phyloP scores from a whole-genome alignment of 1,284 basidiomycete genomes.

The Athelia psychrophila region DNA sequence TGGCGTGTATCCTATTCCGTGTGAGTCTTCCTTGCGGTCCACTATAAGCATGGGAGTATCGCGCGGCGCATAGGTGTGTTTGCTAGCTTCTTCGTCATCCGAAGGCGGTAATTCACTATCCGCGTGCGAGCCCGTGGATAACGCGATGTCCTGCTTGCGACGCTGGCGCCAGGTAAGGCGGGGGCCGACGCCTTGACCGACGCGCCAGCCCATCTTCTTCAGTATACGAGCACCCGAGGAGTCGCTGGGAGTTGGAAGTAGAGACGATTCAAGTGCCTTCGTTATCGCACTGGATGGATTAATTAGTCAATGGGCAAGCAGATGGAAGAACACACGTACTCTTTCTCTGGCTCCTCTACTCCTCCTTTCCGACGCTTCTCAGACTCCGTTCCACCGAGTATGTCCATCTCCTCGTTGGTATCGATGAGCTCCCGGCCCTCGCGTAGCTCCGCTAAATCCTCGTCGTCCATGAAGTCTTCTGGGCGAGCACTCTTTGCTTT shows the following conservation, averaged over 20 bases:
- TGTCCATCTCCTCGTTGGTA: conserved; percentile 73
- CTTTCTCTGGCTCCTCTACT: conserved; percentile 46
- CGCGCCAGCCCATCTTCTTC: conserved; percentile 93
- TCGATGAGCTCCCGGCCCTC: conserved; percentile 75
- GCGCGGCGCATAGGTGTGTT: conserved; percentile 83
- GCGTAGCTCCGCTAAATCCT: conserved; percentile 83
- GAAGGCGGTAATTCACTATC: conserved; percentile 44
- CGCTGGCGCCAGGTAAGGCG: conserved; percentile 80
- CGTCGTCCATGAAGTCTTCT: conserved; percentile 99
- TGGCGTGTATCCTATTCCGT: conserved; percentile 79
- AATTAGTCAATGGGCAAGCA: neutral
- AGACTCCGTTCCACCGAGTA: conserved; percentile 55
- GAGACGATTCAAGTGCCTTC: conserved; percentile 53
- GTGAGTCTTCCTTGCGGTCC: conserved; percentile 68
- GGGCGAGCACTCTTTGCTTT: conserved; percentile 59
- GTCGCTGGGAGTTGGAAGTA: conserved; percentile 63
- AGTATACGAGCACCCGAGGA: conserved; percentile 81
- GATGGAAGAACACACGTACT: conserved; percentile 43
- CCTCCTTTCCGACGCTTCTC: conserved; percentile 33
- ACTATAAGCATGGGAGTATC: conserved; percentile 70
- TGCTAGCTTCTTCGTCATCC: conserved; percentile 75
- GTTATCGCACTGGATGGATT: conserved; percentile 47
- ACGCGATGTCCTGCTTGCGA: conserved; percentile 63
- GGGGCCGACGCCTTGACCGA: conserved; percentile 92
- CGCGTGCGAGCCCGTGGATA: conserved; percentile 32